Percentiles rank a stretch among this genome's conserved stretches.
These are phyloP conservation scores for Pichia gijzeniarum DNA, from an alignment of 805 yeast genomes.

Conservation along the genomic window DNA sequence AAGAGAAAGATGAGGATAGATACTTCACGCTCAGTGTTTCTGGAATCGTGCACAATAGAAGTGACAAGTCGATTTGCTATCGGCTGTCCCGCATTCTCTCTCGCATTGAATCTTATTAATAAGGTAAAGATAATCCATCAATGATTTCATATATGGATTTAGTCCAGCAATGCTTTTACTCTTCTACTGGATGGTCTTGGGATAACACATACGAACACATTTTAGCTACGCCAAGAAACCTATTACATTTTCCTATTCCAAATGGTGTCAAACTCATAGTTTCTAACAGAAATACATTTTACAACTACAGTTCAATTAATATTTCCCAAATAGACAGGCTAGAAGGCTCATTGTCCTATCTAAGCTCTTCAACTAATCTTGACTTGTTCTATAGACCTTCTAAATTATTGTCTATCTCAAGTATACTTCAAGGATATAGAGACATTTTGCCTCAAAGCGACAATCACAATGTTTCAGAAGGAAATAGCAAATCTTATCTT, in stretches of 20 bases:
- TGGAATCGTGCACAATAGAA: no score
- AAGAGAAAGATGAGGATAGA: no score
- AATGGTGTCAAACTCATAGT: slow-evolving; percentile 57
- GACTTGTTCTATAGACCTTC: slow-evolving; percentile 43
- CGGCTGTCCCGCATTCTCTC: no score
- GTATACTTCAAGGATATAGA: slow-evolving; percentile 63
- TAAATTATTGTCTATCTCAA: slow-evolving; percentile 49
- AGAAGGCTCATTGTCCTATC: slow-evolving; percentile 77
- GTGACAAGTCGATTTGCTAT: no score
- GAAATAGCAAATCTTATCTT: slow-evolving; percentile 35
- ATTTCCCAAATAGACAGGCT: slow-evolving; percentile 58
- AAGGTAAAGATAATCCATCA: no score
- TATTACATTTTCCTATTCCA: slow-evolving; percentile 72
- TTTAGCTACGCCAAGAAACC: slow-evolving; percentile 59
- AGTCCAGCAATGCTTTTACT: slow-evolving; percentile 64
- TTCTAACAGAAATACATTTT: slow-evolving; percentile 61
- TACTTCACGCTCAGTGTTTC: no score
- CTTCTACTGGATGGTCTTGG: slow-evolving; percentile 68
- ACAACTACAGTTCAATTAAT: slow-evolving; percentile 67
- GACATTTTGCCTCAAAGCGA: slow-evolving; percentile 3
- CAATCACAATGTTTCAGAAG: neutral
- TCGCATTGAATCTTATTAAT: no score
- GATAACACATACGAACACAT: slow-evolving; percentile 73
- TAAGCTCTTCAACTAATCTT: slow-evolving; percentile 62
- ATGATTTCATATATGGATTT: slow-evolving; percentile 89